Base-by-base conservation (phyloP, 1,139 yeast genomes). In the Keqinozyma sinolaborantium region DNA sequence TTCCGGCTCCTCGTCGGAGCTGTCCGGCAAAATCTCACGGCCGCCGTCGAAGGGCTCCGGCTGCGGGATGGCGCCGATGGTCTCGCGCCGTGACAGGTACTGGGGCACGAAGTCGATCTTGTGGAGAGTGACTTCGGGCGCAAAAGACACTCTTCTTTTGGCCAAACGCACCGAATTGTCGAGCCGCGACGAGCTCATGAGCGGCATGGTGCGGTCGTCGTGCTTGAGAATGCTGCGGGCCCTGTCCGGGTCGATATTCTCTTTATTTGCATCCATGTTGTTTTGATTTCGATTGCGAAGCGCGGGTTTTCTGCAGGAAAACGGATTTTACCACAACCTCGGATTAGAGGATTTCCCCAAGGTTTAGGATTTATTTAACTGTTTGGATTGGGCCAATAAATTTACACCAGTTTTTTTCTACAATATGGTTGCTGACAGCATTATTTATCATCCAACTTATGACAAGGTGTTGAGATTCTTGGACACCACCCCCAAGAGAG, bases 381-480 rank as follows among this genome's bases (percentile, higher is more conserved):
- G 21, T 10, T 18, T 18, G 21, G 10, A 18, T 18, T 18, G 7
- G 21, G 10, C 21, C 21, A 18, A 20, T 12, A 21, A 29, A 14
- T 9, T 9, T 25, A 11, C 8, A 11, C 10, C 14, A 25, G 15
- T 28, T 10, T 30, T 28, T 24, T 19, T 16, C n/a, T 12, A 11
- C n/a, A 30, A 23, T 12, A 80, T 81, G 86, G 85, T 79, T 39
- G 79, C 70, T 40, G 87, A 83, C 54, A 61, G 83, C 13, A 48
- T 82, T 27, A 65, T 79, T 31, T 80, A 82, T 56, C 95, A 87
- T 57, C 96, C 96, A 14, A 68, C 85, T 3, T 62, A 83, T 37
- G 61, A 71, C 38, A 82, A 79, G 47, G 56, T 82, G 24, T 67
- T 84, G 53, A 73, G 67, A 51, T 81, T 80, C 52, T 63, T 83